Base-by-base conservation (phyloP, 495 filamentous ascomycete species). In the Xylaria scruposa region DNA sequence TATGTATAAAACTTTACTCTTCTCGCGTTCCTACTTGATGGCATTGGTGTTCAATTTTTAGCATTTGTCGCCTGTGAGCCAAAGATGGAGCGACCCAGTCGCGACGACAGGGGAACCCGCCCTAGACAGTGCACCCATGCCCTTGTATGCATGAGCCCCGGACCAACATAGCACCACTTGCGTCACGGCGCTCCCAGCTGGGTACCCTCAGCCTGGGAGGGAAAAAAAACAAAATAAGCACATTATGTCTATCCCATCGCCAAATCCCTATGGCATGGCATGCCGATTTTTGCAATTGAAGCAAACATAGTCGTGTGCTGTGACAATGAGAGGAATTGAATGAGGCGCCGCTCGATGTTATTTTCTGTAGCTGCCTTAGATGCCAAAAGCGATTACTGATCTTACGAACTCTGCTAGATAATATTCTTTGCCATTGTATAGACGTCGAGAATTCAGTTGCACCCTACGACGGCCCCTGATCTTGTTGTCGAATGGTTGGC, bases 71-170 rank as follows among this genome's bases (percentile, higher is more conserved):
- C 24, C 26, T 17, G 59, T 24, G 65, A 60, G 26, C 54, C 8
- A 21, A 64, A 46, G 21, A 63, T 56, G 60, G 68, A 64, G 68
- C 68, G 36, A 54, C 36, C 68, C 24, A 51, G 68, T 49, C 59
- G 68, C 40, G 68, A 64, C 68, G 8, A 31, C 29, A 64, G 68
- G 68, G 68, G 59, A 70, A 56, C 58, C 67, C n/a, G 44, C 67
- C 68, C 68, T 63, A 64, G 68, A 36, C 59, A 54, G 8, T 36
- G 21, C 60, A 44, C 38, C 68, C 68, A 70, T 70, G 68, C 68
- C 68, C 59, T 64, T 54, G 59, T 70, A 64, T 63, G 68, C 68
- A 70, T 64, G 68, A 36, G 68, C 58, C 58, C 68, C 68, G 61
- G 68, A 54, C 60, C 68, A 70, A 61, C 53, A 54, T 46, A 42